Conservation (phyloP, 129 eudicot genomes). For the Helichrysum umbraculigerum region DNA sequence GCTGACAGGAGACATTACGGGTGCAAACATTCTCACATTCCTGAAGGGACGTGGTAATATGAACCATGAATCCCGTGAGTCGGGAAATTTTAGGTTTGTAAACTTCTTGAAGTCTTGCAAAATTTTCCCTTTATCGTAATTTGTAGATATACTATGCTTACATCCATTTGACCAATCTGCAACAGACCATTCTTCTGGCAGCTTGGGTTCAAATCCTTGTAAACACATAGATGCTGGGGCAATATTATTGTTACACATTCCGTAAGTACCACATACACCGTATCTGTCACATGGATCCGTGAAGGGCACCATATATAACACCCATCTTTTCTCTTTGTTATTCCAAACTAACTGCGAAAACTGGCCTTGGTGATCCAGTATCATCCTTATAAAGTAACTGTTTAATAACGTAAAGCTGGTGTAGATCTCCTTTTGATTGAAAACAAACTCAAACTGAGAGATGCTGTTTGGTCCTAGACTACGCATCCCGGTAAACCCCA, state of each 20-base stretch:
- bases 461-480: not conserved
- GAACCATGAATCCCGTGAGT: constrained; percentile 31
- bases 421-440: constrained; percentile 14
- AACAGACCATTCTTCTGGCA: constrained; percentile 24
- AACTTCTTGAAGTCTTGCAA: constrained; percentile 13
- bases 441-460: constrained; percentile 5
- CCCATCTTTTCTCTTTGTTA: not conserved
- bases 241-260: not conserved
- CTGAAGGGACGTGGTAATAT: constrained; percentile 2
- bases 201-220: constrained; percentile 35
- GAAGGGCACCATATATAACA: not conserved
- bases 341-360: not conserved
- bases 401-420: not conserved
- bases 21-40: constrained; percentile 36
- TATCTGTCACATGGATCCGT: not conserved
- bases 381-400: constrained; percentile 21
- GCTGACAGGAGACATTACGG: constrained; percentile 32
- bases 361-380: not conserved
- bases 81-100: constrained; percentile 37
- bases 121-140: constrained; percentile 7
- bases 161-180: constrained; percentile 31
- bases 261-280: constrained; percentile 25
- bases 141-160: not conserved
- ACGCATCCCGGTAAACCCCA: constrained; percentile 28
- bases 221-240: constrained; percentile 26